Base-by-base conservation (phyloP, 1,139 yeast genomes). In the Schwanniomyces etchellsii region DNA sequence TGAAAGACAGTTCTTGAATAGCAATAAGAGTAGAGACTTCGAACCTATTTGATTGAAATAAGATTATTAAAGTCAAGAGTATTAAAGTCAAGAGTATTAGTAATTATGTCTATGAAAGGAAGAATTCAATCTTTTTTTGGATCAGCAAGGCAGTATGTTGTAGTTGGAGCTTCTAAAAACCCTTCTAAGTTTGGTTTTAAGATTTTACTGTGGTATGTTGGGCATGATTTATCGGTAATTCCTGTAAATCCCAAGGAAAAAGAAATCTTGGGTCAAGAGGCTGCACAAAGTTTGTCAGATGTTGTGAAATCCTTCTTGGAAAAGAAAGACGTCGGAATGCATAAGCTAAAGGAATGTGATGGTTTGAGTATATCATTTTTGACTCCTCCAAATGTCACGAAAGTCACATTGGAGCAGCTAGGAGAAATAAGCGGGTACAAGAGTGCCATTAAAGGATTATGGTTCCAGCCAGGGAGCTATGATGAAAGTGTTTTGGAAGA, bases 401-500 rank as follows among this genome's bases (percentile, higher is more conserved):
- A 56, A 12, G 45, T 55, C 5, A 65, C 78, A 1, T 54, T 83
- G 28, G 51, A 63, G 27, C 68, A 66, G 27, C 60, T 70, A 14
- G 48, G 59, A 28, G 28, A 48, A 5, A 42, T 60, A 34, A 48
- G 52, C 1, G 56, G 60, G 2, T 58, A 52, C 44, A 40, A 51
- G 31, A 42, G 42, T 6, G 37, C 55, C 1, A 58, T 84, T 17
- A 71, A 70, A 41, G 78, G 81, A 1, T 58, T 82, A 17, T 84
- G 95, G 95, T 77, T 82, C 39, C 95, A 84, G 48, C 94, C 94
- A 0, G 94, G 94, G 1, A 70, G 85, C 21, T 81, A 71, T 40
- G 77, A 81, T 43, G 51, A 54, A 5, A 64, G 59, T n/a, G 79
- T 77, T 3, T 52, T 81, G 28, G 61, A 64, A 1, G 46, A 47